phyloP scores from a whole-genome alignment of 1,139 yeast species.

The Blastobotrys malaysiensis region DNA sequence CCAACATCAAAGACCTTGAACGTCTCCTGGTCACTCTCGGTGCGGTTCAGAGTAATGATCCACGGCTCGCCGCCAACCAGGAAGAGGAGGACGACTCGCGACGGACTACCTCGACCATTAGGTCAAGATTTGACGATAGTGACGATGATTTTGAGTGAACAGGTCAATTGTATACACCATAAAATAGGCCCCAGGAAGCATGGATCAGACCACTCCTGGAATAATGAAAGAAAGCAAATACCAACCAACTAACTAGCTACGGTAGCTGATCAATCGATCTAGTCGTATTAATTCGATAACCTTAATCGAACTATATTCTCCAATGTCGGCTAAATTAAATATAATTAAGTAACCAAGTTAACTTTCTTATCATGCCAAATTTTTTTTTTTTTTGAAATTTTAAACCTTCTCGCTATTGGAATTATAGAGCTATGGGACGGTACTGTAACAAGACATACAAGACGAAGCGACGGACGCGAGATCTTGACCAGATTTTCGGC shows the following conservation, averaged over 20 bases:
- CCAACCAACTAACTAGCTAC: too few relatives aligned
- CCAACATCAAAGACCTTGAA: conserved; percentile 65
- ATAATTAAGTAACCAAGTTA: background rate
- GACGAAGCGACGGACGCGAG: conserved; percentile 43
- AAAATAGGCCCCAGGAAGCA: too few relatives aligned
- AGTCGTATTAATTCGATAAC: too few relatives aligned
- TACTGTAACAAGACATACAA: conserved; percentile 60
- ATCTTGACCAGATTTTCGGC: conserved; percentile 69
- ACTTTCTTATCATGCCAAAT: background rate
- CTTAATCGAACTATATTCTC: background rate
- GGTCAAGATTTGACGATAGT: conserved; percentile 3
- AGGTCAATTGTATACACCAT: background rate
- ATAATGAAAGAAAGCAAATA: too few relatives aligned
- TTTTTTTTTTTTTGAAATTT: conserved; percentile 2
- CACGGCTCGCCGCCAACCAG: conserved; percentile 57
- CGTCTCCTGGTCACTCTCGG: conserved; percentile 56
- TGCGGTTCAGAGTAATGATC: conserved; percentile 61
- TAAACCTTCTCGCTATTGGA: background rate
- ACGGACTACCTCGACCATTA: background rate
- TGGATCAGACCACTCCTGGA: too few relatives aligned
- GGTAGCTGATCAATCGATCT: too few relatives aligned
- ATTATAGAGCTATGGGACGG: conserved; percentile 60
- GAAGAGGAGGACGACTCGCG: conserved; percentile 47
- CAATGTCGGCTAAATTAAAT: background rate
- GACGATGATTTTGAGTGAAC: conserved; percentile 8